Percentiles rank a stretch among this genome's conserved stretches.
Evolutionary conservation across 805 yeast genomes (phyloP).

Genomic region (Ogataea pini): DNA sequence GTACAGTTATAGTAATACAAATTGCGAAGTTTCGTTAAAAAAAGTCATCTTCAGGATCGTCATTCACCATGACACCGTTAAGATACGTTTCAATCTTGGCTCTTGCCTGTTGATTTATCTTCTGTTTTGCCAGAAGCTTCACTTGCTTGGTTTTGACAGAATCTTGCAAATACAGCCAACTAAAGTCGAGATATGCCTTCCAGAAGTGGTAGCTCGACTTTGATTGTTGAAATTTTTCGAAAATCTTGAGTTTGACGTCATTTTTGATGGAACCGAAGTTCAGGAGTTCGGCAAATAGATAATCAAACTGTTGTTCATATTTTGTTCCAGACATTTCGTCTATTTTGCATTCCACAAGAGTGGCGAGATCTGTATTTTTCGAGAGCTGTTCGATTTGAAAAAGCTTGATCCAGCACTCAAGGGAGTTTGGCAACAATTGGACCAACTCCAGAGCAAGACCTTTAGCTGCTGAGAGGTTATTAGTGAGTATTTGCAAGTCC

Average conservation of each 20-base stretch:
- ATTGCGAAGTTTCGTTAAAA: no score
- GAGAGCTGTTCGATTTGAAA: constrained; percentile 43
- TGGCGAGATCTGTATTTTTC: constrained; percentile 30
- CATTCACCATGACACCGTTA: no score
- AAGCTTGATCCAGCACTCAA: constrained; percentile 44
- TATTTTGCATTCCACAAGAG: constrained; percentile 33
- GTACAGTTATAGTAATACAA: no score
- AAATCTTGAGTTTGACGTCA: constrained; percentile 26
- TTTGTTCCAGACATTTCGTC: constrained; percentile 24
- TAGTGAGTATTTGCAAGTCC: constrained; percentile 44
- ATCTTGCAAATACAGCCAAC: constrained; percentile 20
- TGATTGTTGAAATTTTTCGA: constrained; percentile 27
- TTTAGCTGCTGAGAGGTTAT: constrained; percentile 41
- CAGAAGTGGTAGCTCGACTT: constrained; percentile 27
- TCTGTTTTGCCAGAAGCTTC: constrained; percentile 3
- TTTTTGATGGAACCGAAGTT: constrained; percentile 26
- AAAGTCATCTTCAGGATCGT: no score
- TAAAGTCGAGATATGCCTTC: constrained; percentile 27
- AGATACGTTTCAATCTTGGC: neutral
- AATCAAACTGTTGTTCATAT: constrained; percentile 36
- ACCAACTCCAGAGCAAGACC: constrained; percentile 29
- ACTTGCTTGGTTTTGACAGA: constrained; percentile 8
- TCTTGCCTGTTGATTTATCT: neutral
- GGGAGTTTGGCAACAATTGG: constrained; percentile 34
- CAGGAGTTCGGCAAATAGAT: constrained; percentile 38